Evolutionary conservation across 2,329 filamentous ascomycete species (phyloP).

Genomic region (Stemphylium beticola): DNA sequence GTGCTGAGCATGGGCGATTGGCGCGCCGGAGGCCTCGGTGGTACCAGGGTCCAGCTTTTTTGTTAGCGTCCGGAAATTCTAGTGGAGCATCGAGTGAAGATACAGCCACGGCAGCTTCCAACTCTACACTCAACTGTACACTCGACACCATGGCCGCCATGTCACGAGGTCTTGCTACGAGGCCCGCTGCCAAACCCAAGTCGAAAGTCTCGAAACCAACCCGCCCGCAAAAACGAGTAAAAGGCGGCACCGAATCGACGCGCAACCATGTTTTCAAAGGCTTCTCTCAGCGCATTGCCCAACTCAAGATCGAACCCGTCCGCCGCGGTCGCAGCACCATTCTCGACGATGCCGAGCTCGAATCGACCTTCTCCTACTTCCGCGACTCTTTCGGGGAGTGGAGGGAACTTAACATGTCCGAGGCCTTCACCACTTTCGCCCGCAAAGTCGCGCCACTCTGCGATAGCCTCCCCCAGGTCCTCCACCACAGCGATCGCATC

Average conservation of each 20-base stretch:
- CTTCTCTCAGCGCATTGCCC: conserved; percentile 87
- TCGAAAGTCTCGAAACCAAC: conserved; percentile 30
- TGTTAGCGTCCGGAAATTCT: conserved; percentile 36
- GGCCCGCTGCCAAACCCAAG: conserved; percentile 15
- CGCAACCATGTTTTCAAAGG: conserved; percentile 90
- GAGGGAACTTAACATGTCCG: conserved; percentile 88
- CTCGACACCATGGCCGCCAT: conserved; percentile 51
- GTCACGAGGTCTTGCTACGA: conserved; percentile 44
- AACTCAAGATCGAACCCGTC: conserved; percentile 91
- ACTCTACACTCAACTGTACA: conserved; percentile 4
- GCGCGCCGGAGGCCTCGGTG: conserved; percentile 19
- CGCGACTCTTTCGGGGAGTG: conserved; percentile 83
- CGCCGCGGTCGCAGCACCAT: conserved; percentile 86
- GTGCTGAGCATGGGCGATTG: conserved; percentile 21
- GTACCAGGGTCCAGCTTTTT: conserved; percentile 29
- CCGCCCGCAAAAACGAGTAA: conserved; percentile 67
- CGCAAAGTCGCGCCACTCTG: conserved; percentile 76
- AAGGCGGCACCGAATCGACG: conserved; percentile 73
- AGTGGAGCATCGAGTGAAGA: conserved; percentile 29
- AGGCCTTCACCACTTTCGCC: conserved; percentile 78
- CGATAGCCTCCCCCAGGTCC: conserved; percentile 88
- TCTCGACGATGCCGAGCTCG: conserved; percentile 78
- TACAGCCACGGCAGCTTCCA: conserved; percentile 5
- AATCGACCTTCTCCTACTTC: conserved; percentile 84
- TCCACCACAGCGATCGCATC: conserved; percentile 88